phyloP scores from a whole-genome alignment of 140 eudicot genomes.

The Cichorium intybus region DNA sequence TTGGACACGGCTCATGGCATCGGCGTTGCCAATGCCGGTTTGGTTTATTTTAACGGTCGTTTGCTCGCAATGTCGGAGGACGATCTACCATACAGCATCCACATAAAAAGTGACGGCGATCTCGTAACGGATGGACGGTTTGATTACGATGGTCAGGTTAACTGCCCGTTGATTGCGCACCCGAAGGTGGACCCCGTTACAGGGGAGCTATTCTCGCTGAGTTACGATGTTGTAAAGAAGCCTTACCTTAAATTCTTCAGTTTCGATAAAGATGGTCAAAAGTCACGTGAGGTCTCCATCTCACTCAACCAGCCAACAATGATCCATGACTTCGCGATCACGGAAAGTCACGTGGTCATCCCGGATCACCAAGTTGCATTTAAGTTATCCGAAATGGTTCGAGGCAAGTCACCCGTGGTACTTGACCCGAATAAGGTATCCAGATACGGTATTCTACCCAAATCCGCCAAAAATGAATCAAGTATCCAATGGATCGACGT shows the following conservation, averaged over 20 bases:
- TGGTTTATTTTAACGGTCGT: slow-evolving; percentile 65
- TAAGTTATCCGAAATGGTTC: slow-evolving; percentile 64
- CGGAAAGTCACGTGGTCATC: slow-evolving; percentile 59
- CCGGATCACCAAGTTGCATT: slow-evolving; percentile 78
- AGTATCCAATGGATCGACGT: slow-evolving; percentile 54
- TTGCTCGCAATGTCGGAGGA: slow-evolving; percentile 81
- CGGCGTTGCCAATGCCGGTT: slow-evolving; percentile 72
- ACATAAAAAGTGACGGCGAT: slow-evolving; percentile 45
- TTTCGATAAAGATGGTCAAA: slow-evolving; percentile 42
- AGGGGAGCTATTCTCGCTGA: slow-evolving; percentile 49
- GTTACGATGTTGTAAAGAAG: slow-evolving; percentile 52
- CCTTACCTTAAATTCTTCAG: slow-evolving; percentile 70
- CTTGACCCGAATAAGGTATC: slow-evolving; percentile 59
- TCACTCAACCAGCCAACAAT: slow-evolving; percentile 59
- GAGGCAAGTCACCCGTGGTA: slow-evolving; percentile 65
- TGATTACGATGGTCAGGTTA: slow-evolving; percentile 57
- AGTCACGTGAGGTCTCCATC: slow-evolving; percentile 59
- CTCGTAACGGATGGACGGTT: slow-evolving; percentile 61
- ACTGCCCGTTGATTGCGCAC: slow-evolving; percentile 68
- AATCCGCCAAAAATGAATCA: slow-evolving; percentile 40
- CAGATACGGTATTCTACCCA: slow-evolving; percentile 56
- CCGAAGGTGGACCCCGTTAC: slow-evolving; percentile 78
- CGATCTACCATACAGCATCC: slow-evolving; percentile 60
- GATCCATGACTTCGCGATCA: slow-evolving; percentile 81
- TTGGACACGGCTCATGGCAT: slow-evolving; percentile 41